Percentiles rank a stretch among this genome's conserved stretches.
Conservation (phyloP, 2,329 filamentous ascomycete genomes). For the Bipolaris gigantea region DNA sequence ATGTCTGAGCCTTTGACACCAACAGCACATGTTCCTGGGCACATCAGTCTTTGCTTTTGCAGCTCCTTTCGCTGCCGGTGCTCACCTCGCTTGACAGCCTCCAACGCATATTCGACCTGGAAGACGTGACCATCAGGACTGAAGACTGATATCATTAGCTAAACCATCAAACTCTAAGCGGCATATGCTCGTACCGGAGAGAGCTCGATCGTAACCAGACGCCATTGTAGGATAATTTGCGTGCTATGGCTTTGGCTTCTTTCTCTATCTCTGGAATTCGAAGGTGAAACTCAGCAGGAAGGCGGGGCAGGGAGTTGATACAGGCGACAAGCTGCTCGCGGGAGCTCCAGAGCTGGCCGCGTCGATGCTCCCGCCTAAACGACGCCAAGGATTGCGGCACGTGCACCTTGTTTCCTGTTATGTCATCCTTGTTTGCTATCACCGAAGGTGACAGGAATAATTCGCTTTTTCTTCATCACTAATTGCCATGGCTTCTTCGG, state of each 20-base stretch:
- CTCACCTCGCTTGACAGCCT: slow-evolving; percentile 95
- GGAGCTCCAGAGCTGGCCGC: slow-evolving; percentile 45
- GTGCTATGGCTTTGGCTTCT: not conserved
- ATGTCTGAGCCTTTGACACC: slow-evolving; percentile 94
- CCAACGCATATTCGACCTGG: slow-evolving; percentile 98
- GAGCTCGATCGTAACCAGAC: slow-evolving; percentile 97
- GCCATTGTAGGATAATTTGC: slow-evolving; percentile 61
- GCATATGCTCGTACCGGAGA: slow-evolving; percentile 74
- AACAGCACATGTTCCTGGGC: slow-evolving; percentile 88
- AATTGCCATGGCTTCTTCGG: slow-evolving; percentile 39
- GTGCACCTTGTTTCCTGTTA: slow-evolving; percentile 30
- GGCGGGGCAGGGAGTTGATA: slow-evolving; percentile 16
- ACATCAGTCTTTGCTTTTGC: slow-evolving; percentile 17
- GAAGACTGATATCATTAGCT: slow-evolving; percentile 67
- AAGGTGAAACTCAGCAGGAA: slow-evolving; percentile 6
- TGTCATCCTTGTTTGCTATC: slow-evolving; percentile 30
- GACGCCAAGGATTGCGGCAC: slow-evolving; percentile 35
- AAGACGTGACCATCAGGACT: slow-evolving; percentile 99
- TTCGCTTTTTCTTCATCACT: slow-evolving; percentile 20
- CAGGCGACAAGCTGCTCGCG: slow-evolving; percentile 27
- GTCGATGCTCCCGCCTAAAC: slow-evolving; percentile 43
- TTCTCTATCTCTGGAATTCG: not conserved
- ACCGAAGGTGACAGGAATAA: slow-evolving; percentile 17
- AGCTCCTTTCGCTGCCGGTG: not conserved
- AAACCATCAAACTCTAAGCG: slow-evolving; percentile 14